These are phyloP conservation scores for Amaranthus palmeri DNA, from an alignment of 148 eudicot genomes.

Conservation along the genomic window DNA sequence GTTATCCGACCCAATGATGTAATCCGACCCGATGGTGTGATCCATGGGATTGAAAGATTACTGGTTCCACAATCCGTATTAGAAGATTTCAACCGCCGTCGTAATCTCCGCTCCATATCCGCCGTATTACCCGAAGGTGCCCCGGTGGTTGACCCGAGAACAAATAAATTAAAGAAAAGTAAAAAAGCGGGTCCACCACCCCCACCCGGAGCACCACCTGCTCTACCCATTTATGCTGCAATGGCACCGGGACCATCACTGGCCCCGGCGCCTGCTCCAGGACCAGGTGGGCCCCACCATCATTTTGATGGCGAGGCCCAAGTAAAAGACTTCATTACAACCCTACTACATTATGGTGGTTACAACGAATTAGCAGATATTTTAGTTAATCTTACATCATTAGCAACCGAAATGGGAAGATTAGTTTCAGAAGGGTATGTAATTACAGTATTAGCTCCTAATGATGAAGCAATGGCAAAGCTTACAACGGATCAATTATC, in stretches of 20 bases:
- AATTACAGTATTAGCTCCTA: slow-evolving; percentile 54
- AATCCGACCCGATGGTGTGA: slow-evolving; percentile 39
- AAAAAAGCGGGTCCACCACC: slow-evolving; percentile 29
- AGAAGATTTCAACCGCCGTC: slow-evolving; percentile 44
- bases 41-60: slow-evolving; percentile 43
- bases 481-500: slow-evolving; percentile 54
- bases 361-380: slow-evolving; percentile 64
- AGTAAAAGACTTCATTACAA: slow-evolving; percentile 45
- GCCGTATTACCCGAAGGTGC: slow-evolving; percentile 55
- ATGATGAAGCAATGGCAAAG: slow-evolving; percentile 64
- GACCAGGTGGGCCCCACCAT: slow-evolving; percentile 50
- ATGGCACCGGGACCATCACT: slow-evolving; percentile 49
- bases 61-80: slow-evolving; percentile 41
- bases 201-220: slow-evolving; percentile 43
- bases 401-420: slow-evolving; percentile 55
- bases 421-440: slow-evolving; percentile 56
- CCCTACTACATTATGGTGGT: slow-evolving; percentile 42
- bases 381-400: slow-evolving; percentile 43
- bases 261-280: slow-evolving; percentile 42
- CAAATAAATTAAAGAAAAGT: slow-evolving; percentile 25
- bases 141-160: slow-evolving; percentile 50
- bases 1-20: slow-evolving; percentile 25
- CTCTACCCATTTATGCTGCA: slow-evolving; percentile 37
- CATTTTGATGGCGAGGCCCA: slow-evolving; percentile 48
- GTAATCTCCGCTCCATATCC: slow-evolving; percentile 42